Base-by-base conservation (phyloP, 805 yeast genomes). In the Lipomyces yamadae region DNA sequence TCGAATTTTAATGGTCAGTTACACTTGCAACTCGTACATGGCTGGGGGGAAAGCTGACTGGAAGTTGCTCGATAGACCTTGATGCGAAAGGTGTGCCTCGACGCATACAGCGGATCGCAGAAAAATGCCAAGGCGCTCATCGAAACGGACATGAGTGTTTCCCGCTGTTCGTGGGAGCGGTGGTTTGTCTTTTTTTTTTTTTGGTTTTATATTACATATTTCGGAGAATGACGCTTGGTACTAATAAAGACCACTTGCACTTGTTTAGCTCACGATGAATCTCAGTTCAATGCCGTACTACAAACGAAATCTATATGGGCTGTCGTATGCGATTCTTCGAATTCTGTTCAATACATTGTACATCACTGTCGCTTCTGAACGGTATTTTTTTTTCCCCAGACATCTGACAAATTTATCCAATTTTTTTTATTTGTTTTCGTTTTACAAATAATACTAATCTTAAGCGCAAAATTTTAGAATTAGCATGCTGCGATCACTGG, bases 61-160 rank as follows among this genome's bases (percentile, higher is more conserved):
- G 58, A 11, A 32, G 18, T 24, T 45, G 50, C 24, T 24, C 24
- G 32, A 5, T 35, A 65, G 63, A 55, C 56, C 65, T 62, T 18
- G 58, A 53, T 13, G 53, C 42, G 42, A 58, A 62, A 52, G 56
- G 58, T 3, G 55, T 65, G 1, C 65, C 68, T 30, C 33, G 13
- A 32, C 11, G 15, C 4, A 52, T 65, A n/a, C 65, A 52, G 15
- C 24, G 32, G 4, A 42, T 62, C 29, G 70, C 64, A 11, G 18
- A 50, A n/a, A 66, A 60, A 56, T 59, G 67, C 30, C 64, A 63
- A 58, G 67, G 67, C 2, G 63, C 70, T 2, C 70, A 66, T 34
- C 33, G 58, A 5, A 66, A 63, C 48, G 63, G 64, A 2, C 67
- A 60, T n/a, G 70, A 66, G 42, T 62, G 66, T 37, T 63, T 66